These are phyloP conservation scores for Laguncularia racemosa DNA, from an alignment of 345 rosid genomes.

Conservation along the genomic window DNA sequence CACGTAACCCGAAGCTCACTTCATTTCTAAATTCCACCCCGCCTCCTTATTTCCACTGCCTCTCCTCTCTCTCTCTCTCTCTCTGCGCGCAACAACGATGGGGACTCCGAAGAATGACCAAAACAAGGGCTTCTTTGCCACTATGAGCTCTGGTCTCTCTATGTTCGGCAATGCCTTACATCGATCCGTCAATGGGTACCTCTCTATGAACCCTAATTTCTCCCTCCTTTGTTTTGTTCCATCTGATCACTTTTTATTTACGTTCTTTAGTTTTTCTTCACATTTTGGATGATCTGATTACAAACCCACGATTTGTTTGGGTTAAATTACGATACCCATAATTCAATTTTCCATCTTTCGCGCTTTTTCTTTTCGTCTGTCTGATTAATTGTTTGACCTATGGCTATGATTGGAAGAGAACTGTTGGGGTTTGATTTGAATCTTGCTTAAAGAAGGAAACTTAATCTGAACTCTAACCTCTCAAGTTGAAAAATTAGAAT, in stretches of 20 bases:
- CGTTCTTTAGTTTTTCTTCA: not conserved
- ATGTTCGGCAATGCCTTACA: conserved; percentile 59
- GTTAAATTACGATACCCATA: too few species aligned
- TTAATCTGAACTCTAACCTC: too few species aligned
- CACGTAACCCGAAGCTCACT: not conserved
- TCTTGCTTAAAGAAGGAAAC: too few species aligned
- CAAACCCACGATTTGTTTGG: too few species aligned
- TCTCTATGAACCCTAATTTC: not conserved
- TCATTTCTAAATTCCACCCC: not conserved
- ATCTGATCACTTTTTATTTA: not conserved
- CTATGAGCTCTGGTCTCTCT: conserved; percentile 63
- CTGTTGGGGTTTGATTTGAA: too few species aligned
- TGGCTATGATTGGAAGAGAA: too few species aligned
- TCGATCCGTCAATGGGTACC: conserved; percentile 61
- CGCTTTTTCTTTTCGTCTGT: too few species aligned
- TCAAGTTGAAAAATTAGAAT: too few species aligned
- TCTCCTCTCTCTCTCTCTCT: not conserved
- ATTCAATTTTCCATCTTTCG: too few species aligned
- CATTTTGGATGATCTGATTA: not conserved
- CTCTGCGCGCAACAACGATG: conserved; percentile 16
- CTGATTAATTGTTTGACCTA: too few species aligned
- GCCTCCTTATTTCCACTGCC: too few species aligned
- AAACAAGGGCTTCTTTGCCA: conserved; percentile 54
- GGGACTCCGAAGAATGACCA: conserved; percentile 44
- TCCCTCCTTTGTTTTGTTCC: not conserved